phyloP scores from a whole-genome alignment of 345 rosid species.

The Eucalyptus pauciflora region DNA sequence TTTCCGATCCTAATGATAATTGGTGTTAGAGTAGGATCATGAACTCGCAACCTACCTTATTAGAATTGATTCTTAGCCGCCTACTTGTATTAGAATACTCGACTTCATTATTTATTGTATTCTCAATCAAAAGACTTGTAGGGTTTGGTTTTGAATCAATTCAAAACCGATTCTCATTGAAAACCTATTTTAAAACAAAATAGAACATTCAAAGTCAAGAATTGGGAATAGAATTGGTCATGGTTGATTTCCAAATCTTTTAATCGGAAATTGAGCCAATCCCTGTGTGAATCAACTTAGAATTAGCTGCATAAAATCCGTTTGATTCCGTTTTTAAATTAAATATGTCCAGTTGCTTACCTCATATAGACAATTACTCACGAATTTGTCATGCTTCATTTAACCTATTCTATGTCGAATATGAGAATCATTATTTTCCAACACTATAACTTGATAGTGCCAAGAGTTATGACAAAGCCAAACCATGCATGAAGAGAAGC shows the following conservation, averaged over 20 bases:
- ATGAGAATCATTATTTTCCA: neutral
- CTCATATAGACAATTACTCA: neutral
- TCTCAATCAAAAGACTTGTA: neutral
- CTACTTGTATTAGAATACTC: neutral
- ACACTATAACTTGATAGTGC: neutral
- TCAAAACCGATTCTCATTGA: rapidly evolving
- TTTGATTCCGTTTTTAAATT: neutral
- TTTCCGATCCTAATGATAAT: neutral
- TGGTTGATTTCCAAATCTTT: neutral
- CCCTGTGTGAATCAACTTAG: neutral
- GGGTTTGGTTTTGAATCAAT: neutral
- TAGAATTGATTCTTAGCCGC: neutral
- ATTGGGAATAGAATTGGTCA: neutral
- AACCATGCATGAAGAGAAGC: neutral
- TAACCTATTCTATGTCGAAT: neutral
- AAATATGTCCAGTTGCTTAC: rapidly evolving
- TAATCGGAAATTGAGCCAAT: rapidly evolving
- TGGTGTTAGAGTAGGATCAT: neutral
- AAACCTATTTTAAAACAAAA: rapidly evolving
- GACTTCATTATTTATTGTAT: neutral
- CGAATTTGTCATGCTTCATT: neutral
- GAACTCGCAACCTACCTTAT: neutral
- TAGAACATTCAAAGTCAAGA: rapidly evolving
- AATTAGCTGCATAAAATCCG: neutral
- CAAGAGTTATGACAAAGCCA: rapidly evolving